Base-by-base conservation (phyloP, 208 protist genomes). In the Crithidia brevicula region DNA sequence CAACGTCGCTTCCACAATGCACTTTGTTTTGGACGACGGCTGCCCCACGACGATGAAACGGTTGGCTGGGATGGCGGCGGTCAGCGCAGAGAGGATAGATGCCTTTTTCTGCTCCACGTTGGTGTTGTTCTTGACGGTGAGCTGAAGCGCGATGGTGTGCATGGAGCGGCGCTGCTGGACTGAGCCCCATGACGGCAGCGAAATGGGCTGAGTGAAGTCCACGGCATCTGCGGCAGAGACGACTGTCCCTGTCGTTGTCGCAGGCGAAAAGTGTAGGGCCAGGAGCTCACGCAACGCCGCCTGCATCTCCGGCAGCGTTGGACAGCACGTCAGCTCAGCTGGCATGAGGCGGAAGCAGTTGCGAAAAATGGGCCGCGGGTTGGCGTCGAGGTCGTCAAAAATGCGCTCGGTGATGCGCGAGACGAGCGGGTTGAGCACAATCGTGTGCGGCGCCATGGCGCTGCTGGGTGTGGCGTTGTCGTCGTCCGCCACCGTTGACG, bases 61-160 rank as follows among this genome's bases (percentile, higher is more conserved):
- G 57, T 93, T 95, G 25, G 67, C 74, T 6, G 90, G 90, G 40
- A 95, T 81, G n/a, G 74, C 53, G 6, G 72, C 46, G 27, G 83
- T 66, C 50, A 95, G 64, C 16, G 62, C 78, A 0, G 83, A 68
- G 3, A 74, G 66, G 22, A 90, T 51, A 16, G 74, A 71, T 8
- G 70, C 34, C 65, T 91, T 88, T 30, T 90, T 83, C 28, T 67
- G 63, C 54, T 91, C 82, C 47, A 95, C 86, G 70, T 80, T 85
- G 4, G 86, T 90, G 80, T 95, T 95, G 74, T 95, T 95, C 67
- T 91, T 92, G 11, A 95, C 79, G n/a, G 58, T 80, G 36, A 95
- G 79, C 40, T 85, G 75, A 28, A 95, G 66, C 22, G 63, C 64
- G 34, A 89, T 58, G 40, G 67, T 85, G 72, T 82, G 64, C 74